Percentiles rank a stretch among this genome's conserved stretches.
These are phyloP conservation scores for Hypoxylon rickii DNA, from an alignment of 495 filamentous ascomycete species.

Conservation along the genomic window DNA sequence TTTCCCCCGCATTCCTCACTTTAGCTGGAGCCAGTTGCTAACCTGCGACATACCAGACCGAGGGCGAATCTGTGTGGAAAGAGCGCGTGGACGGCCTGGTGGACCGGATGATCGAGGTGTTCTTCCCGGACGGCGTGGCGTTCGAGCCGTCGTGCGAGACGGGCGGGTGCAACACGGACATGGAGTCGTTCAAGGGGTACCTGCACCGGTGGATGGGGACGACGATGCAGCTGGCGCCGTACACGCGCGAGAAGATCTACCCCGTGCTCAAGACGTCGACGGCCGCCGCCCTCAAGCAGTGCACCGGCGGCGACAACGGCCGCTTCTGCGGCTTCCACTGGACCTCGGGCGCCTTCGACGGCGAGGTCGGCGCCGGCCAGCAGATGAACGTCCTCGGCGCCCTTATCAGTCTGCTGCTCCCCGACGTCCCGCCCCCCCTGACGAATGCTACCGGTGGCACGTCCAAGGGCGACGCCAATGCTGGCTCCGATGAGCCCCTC, in stretches of 20 bases:
- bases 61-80: slow-evolving; percentile 51
- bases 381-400: slow-evolving; percentile 53
- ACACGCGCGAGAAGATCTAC: slow-evolving; percentile 45
- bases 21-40: slow-evolving; percentile 7
- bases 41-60: slow-evolving; percentile 45
- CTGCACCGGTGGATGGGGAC: slow-evolving; percentile 67
- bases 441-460: slow-evolving; percentile 65
- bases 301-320: slow-evolving; percentile 55
- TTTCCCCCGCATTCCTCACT: slow-evolving; percentile 1
- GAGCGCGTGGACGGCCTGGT: slow-evolving; percentile 50
- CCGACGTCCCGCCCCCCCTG: slow-evolving; percentile 47
- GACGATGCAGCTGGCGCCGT: slow-evolving; percentile 60
- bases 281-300: slow-evolving; percentile 62
- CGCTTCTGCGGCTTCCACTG: slow-evolving; percentile 66
- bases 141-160: slow-evolving; percentile 64
- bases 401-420: slow-evolving; percentile 37
- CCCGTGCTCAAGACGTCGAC: slow-evolving; percentile 58
- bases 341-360: slow-evolving; percentile 58
- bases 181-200: slow-evolving; percentile 72
- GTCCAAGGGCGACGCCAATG: slow-evolving; percentile 64
- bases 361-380: slow-evolving; percentile 54
- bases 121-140: slow-evolving; percentile 52
- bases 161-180: slow-evolving; percentile 62
- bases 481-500: slow-evolving; percentile 46
- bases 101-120: slow-evolving; percentile 43